Percentiles rank a stretch among this genome's conserved stretches.
These are phyloP conservation scores for Diaporthe eres DNA, from an alignment of 2,329 filamentous ascomycete genomes.

Conservation along the genomic window DNA sequence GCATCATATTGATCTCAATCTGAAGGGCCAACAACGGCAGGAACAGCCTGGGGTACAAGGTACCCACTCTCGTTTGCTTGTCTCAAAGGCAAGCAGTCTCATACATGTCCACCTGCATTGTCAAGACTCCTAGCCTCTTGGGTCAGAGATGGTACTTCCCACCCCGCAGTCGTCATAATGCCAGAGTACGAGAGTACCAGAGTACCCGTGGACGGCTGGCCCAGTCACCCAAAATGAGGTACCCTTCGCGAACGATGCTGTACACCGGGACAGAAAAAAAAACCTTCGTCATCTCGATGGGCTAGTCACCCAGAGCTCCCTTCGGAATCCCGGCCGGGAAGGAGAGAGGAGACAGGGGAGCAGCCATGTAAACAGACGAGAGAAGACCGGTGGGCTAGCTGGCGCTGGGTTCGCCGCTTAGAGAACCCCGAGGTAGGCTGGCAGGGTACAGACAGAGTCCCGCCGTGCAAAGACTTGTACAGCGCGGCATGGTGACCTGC, in stretches of 20 bases:
- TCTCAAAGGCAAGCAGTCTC: slow-evolving; percentile 4
- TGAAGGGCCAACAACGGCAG: not conserved
- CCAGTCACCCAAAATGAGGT: not conserved
- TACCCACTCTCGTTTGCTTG: slow-evolving; percentile 1
- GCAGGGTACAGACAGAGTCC: not conserved
- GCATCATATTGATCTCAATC: slow-evolving; percentile 30
- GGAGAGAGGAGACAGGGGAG: not conserved
- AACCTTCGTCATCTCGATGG: slow-evolving; percentile 16
- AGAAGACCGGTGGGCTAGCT: not conserved
- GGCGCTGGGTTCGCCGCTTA: not conserved
- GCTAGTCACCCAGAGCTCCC: not conserved
- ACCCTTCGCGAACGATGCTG: not conserved
- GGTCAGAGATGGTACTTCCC: not conserved
- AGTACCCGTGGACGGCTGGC: not conserved
- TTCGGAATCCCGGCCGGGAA: slow-evolving; percentile 1
- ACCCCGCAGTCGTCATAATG: slow-evolving; percentile 24
- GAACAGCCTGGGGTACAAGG: slow-evolving; percentile 2
- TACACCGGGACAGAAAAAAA: not conserved
- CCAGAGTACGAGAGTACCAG: not conserved
- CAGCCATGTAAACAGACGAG: slow-evolving; percentile 13
- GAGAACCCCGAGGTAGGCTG: slow-evolving; percentile 9
- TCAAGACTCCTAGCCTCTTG: not conserved
- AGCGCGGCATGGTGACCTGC: not conserved
- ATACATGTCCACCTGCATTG: not conserved
- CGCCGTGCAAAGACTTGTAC: not conserved